Conservation (phyloP, 306 rosid species). For the Cucurbita pepo region DNA sequence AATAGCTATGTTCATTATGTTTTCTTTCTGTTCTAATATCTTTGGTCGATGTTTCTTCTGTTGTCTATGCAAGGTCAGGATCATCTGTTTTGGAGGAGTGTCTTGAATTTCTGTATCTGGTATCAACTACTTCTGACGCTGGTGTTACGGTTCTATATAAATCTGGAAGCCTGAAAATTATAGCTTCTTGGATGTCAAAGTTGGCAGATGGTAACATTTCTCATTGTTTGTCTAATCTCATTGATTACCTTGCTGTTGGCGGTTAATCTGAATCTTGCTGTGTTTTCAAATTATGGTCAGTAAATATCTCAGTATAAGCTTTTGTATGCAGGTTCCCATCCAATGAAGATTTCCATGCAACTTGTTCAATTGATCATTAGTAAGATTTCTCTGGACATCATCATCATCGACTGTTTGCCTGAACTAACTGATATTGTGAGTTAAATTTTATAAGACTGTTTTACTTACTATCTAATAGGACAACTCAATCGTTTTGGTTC, state of each 20-base stretch:
- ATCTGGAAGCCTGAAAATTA: slow-evolving; percentile 39
- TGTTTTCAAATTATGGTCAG: not conserved
- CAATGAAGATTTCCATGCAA: slow-evolving; percentile 47
- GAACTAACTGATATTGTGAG: slow-evolving; percentile 71
- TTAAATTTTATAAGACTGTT: not conserved
- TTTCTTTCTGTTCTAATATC: not conserved
- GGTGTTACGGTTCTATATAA: slow-evolving; percentile 39
- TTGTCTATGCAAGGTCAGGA: slow-evolving; percentile 31
- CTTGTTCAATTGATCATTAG: slow-evolving; percentile 45
- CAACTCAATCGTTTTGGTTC: not conserved
- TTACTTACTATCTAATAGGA: not conserved
- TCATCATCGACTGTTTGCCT: slow-evolving; percentile 23
- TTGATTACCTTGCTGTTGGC: not conserved
- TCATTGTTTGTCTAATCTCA: not conserved
- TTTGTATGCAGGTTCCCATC: slow-evolving; percentile 41
- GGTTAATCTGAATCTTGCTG: not conserved
- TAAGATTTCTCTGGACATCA: slow-evolving; percentile 30
- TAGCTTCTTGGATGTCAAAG: slow-evolving; percentile 48
- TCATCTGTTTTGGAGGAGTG: slow-evolving; percentile 54
- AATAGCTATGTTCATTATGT: not conserved
- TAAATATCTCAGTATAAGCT: not conserved
- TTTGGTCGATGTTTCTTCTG: not conserved
- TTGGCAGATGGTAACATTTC: slow-evolving; percentile 51
- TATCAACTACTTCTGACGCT: slow-evolving; percentile 45
- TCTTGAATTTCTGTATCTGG: slow-evolving; percentile 69